Evolutionary conservation across 1,284 basidiomycete genomes (phyloP), one percentile per base, ranked within the genome.

Genomic region (Heliocybe sulcata): DNA sequence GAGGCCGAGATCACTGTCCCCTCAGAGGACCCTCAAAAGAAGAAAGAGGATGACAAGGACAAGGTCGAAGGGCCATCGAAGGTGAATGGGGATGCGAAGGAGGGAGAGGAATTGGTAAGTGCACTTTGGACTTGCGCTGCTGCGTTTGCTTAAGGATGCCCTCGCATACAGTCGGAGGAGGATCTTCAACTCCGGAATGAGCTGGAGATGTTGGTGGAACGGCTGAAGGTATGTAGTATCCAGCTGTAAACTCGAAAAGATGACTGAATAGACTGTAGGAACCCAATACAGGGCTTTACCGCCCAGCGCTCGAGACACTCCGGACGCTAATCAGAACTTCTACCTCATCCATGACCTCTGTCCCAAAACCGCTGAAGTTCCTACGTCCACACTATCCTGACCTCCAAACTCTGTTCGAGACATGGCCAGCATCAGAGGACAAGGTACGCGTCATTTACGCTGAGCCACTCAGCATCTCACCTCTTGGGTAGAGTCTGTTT

Each of bases 291-390:
- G 76, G 79, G 22, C 80, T 99, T 38, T 92, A 99, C 71, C 79
- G 87, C 23, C 90, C 96, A 26, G 94, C 96, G 19, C 80, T 99
- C 29, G 97, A 99, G 74, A 94, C 93, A 1, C 79, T 99, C 16
- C 83, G 96, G 55, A 96, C 91, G 22, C 77, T 99, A 38, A 99
- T 99, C 65, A 80, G 94, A 65, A 98, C 97, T 2, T 95, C 94
- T 22, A 99, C 97, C 2, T 96, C 93, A 20, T 98, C 94, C 6
- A 98, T 99, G 96, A 99, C 97, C n/a, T 96, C 93, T 14, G 97
- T 99, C 12, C 97, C 97, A 2, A 99, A 99, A 77, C 97, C 97
- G 33, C 82, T 99, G 60, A 99, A 99, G 73, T 99, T 99, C 75
- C 82, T 99, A 51, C 87, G 95, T 58, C 96, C 95, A 26, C 90